These are phyloP conservation scores for Ogataea zsoltii DNA, from an alignment of 805 yeast species.

Conservation along the genomic window DNA sequence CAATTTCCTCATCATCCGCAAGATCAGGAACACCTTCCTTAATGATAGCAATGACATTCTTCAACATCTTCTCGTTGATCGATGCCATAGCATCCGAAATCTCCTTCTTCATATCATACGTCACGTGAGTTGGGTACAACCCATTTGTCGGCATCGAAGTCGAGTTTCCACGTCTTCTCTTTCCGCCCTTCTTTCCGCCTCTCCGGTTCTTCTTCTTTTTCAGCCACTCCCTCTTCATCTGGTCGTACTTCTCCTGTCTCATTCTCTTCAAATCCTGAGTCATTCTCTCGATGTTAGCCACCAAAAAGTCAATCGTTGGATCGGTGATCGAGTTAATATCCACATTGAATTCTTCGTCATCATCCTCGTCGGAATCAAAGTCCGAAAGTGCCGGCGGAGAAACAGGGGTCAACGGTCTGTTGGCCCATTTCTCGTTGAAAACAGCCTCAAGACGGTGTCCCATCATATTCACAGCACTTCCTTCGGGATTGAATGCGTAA, in stretches of 20 bases:
- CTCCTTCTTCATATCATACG: constrained; percentile 96
- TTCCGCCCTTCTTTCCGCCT: constrained; percentile 36
- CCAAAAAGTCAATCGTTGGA: constrained; percentile 88
- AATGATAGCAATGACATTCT: constrained; percentile 80
- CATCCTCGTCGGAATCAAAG: constrained; percentile 42
- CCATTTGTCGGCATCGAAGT: constrained; percentile 14
- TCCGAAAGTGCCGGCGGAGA: constrained; percentile 54
- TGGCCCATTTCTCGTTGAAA: constrained; percentile 86
- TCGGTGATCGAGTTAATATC: constrained; percentile 69
- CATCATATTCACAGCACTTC: constrained; percentile 94
- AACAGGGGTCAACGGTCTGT: constrained; percentile 70
- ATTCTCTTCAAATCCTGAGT: constrained; percentile 78
- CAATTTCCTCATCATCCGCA: constrained; percentile 87
- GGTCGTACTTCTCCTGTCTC: constrained; percentile 74
- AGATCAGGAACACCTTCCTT: constrained; percentile 72
- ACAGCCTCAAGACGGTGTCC: constrained; percentile 88
- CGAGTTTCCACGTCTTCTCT: constrained; percentile 23
- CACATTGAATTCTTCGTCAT: constrained; percentile 51
- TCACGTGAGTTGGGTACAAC: constrained; percentile 49
- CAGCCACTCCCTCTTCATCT: constrained; percentile 62
- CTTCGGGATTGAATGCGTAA: constrained; percentile 91
- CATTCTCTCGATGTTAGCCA: constrained; percentile 84
- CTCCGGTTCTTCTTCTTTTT: constrained; percentile 47
- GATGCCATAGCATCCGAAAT: constrained; percentile 82
- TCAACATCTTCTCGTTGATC: constrained; percentile 73